Evolutionary conservation across 2,329 filamentous ascomycete genomes (phyloP), one percentile per base, ranked within the genome.

Genomic region (Fusarium miscanthi): DNA sequence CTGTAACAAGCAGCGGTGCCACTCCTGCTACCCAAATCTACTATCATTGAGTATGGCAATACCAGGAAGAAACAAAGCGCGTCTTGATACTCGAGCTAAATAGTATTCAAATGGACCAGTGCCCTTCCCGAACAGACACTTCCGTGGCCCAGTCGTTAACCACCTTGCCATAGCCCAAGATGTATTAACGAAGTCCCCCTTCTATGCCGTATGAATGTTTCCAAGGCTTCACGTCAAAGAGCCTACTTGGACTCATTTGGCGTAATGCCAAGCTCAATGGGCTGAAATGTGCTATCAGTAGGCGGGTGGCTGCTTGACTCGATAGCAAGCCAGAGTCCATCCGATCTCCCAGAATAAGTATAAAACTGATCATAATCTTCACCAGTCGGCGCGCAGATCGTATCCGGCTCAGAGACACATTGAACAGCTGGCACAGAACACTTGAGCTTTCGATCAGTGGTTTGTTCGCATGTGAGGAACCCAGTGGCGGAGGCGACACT

Each of bases 221-320:
- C 3, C 9, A 5, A 46, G 0, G 5, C 13, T 3, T 46, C 13
- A 14, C 17, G 2, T 6, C 3, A 8, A n/a, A 5, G 21, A 1
- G 5, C 7, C 30, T 19, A 51, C 31, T 35, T 51, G 6, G 31
- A 25, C 11, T 35, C 3, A 19, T 25, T 25, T 35, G 6, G 16
- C 6, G 31, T 35, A 10, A 51, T 23, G 11, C 16, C n/a, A 23
- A 51, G 31, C n/a, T 51, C 31, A 7, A 51, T 35, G 4, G 11
- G 11, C 17, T 25, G 31, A 35, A 3, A 35, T 4, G 2, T 19
- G 8, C 8, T 31, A 6, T 17, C 45, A 48, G 45, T 5, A 5
- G 48, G 2, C 17, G 21, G 21, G 16, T 23, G 14, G 12, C 8
- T 19, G 16, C 17, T 21, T 6, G 48, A 33, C 25, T 23, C n/a